Percentiles rank a stretch among this genome's conserved stretches.
Conservation (phyloP, 2,329 filamentous ascomycete species). For the Pestalotiopsis sp. region DNA sequence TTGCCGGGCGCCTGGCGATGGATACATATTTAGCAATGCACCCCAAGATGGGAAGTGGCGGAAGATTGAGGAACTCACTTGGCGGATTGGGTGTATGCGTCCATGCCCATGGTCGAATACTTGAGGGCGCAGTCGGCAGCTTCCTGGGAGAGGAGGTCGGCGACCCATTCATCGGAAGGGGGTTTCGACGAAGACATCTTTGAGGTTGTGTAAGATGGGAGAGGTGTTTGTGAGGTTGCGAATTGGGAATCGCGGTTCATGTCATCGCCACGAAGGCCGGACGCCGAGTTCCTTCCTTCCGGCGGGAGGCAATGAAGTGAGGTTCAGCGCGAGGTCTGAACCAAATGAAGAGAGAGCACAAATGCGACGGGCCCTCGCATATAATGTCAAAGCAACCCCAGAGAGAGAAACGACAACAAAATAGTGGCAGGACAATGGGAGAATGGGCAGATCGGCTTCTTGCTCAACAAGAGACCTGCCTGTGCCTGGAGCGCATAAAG, state of each 20-base stretch:
- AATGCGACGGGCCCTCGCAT: background rate
- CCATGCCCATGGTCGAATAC: slow-evolving; percentile 75
- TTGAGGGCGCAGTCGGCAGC: slow-evolving; percentile 73
- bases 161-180: slow-evolving; percentile 78
- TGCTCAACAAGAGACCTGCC: background rate
- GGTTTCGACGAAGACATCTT: slow-evolving; percentile 36
- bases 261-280: background rate
- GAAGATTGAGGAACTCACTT: slow-evolving; percentile 42
- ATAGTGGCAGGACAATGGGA: background rate
- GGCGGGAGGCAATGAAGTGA: background rate
- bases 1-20: slow-evolving; percentile 55
- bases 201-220: background rate
- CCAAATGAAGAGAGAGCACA: background rate
- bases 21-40: slow-evolving; percentile 15
- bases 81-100: slow-evolving; percentile 56
- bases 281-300: background rate
- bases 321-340: background rate
- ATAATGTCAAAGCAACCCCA: background rate
- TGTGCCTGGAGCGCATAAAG: too few relatives aligned
- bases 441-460: background rate
- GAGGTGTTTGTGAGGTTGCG: background rate
- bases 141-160: slow-evolving; percentile 77
- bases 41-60: background rate
- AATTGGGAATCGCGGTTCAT: background rate
- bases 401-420: background rate